These are phyloP conservation scores for Omphalotus olearius DNA, from an alignment of 1,284 basidiomycete genomes.

Conservation along the genomic window DNA sequence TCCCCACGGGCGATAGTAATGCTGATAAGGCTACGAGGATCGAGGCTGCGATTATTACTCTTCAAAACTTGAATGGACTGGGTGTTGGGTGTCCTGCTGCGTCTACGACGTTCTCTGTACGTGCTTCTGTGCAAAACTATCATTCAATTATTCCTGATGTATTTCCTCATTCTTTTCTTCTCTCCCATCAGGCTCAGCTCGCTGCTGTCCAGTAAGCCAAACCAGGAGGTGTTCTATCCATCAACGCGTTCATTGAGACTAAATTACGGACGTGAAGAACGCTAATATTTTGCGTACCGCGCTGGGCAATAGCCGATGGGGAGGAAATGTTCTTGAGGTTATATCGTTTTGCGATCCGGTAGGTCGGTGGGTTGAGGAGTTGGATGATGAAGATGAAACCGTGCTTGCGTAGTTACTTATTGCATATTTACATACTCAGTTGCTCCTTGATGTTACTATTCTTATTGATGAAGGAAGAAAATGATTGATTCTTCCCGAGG, in stretches of 20 bases:
- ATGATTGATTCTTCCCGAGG: background rate
- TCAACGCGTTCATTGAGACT: too few species aligned
- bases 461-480: constrained; percentile 10
- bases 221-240: too few species aligned
- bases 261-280: too few species aligned
- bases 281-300: too few species aligned
- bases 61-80: constrained; percentile 34
- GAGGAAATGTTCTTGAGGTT: too few species aligned
- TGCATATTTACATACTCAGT: background rate
- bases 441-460: background rate
- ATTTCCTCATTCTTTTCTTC: background rate
- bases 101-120: constrained; percentile 14
- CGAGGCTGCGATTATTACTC: constrained; percentile 28
- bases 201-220: constrained; percentile 11
- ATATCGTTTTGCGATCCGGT: too few species aligned
- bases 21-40: constrained; percentile 36
- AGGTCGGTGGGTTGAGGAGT: too few species aligned
- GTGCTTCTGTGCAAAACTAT: background rate
- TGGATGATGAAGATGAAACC: background rate
- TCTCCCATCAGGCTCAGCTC: constrained; percentile 8
- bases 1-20: constrained; percentile 38
- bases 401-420: constrained; percentile 8
- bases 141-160: background rate
- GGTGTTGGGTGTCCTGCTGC: constrained; percentile 26
- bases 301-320: too few species aligned